Conservation (phyloP, 1,284 basidiomycete genomes). For the Leccinum subspadiceum region DNA sequence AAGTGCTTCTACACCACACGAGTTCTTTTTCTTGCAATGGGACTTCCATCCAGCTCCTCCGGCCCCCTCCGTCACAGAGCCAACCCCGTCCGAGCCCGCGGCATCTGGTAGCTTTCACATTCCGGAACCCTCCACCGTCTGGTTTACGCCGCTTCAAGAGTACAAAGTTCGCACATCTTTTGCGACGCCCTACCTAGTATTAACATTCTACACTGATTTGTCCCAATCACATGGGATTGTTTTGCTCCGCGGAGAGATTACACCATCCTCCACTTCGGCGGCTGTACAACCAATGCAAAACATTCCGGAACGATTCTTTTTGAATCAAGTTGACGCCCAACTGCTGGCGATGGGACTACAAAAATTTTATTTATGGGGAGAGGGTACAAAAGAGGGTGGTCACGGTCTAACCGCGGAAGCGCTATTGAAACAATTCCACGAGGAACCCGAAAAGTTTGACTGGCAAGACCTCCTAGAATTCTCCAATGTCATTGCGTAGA, state of each 20-base stretch:
- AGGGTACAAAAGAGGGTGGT: slow-evolving; percentile 27
- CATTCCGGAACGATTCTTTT: slow-evolving; percentile 48
- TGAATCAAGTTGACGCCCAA: slow-evolving; percentile 81
- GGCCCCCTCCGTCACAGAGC: slow-evolving; percentile 38
- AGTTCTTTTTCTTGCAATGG: slow-evolving; percentile 92
- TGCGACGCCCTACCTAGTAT: slow-evolving; percentile 87
- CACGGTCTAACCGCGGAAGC: slow-evolving; percentile 36
- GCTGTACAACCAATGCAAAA: slow-evolving; percentile 19
- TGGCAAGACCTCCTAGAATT: slow-evolving; percentile 70
- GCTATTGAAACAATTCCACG: slow-evolving; percentile 69
- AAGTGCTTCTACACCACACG: slow-evolving; percentile 48
- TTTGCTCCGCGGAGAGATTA: slow-evolving; percentile 91
- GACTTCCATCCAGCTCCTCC: slow-evolving; percentile 68
- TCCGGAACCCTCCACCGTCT: slow-evolving; percentile 63
- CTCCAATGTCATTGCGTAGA: slow-evolving; percentile 31
- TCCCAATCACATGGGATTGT: slow-evolving; percentile 79
- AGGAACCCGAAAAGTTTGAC: slow-evolving; percentile 66
- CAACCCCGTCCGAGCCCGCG: slow-evolving; percentile 42
- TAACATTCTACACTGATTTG: slow-evolving; percentile 93
- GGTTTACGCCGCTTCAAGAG: slow-evolving; percentile 94
- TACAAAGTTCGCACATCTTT: slow-evolving; percentile 88
- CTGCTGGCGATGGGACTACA: slow-evolving; percentile 76
- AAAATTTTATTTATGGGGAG: slow-evolving; percentile 76
- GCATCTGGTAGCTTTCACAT: slow-evolving; percentile 35
- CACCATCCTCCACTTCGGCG: slow-evolving; percentile 54